These are phyloP conservation scores for Sporodiniella umbellata DNA, from an alignment of 371 early-diverging fungal species.

Conservation along the genomic window DNA sequence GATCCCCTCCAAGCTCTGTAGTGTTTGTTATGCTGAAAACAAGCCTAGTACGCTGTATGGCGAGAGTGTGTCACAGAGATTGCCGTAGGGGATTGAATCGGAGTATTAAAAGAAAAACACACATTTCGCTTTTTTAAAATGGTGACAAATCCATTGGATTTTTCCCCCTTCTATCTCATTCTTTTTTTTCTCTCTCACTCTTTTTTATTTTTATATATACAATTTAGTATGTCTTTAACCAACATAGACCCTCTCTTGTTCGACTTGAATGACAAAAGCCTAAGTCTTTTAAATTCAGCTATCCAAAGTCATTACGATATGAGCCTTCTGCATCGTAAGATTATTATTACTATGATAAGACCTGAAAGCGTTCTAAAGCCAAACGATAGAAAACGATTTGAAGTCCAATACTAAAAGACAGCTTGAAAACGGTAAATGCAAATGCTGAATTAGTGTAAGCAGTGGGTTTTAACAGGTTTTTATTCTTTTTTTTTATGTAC, in stretches of 20 bases:
- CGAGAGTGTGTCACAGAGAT: too few relatives aligned
- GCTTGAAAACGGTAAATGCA: constrained; percentile 21
- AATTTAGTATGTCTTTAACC: constrained; percentile 6
- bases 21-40: too few relatives aligned
- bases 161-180: constrained; percentile 1
- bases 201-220: background rate
- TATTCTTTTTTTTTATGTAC: background rate
- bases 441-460: too few relatives aligned
- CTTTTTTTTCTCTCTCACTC: background rate
- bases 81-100: background rate
- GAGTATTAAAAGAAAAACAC: background rate
- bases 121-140: background rate
- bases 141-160: background rate
- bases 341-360: too few relatives aligned
- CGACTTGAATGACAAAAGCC: constrained; percentile 15
- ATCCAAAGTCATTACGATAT: constrained; percentile 26
- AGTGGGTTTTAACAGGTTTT: background rate
- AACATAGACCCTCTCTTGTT: constrained; percentile 13
- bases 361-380: background rate
- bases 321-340: background rate
- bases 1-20: too few relatives aligned
- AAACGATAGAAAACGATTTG: background rate
- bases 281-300: constrained; percentile 30
- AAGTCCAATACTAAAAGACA: constrained; percentile 4
- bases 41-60: too few relatives aligned